Evolutionary conservation across 1,139 yeast species (phyloP).

Genomic region (Komagataea norvegica): DNA sequence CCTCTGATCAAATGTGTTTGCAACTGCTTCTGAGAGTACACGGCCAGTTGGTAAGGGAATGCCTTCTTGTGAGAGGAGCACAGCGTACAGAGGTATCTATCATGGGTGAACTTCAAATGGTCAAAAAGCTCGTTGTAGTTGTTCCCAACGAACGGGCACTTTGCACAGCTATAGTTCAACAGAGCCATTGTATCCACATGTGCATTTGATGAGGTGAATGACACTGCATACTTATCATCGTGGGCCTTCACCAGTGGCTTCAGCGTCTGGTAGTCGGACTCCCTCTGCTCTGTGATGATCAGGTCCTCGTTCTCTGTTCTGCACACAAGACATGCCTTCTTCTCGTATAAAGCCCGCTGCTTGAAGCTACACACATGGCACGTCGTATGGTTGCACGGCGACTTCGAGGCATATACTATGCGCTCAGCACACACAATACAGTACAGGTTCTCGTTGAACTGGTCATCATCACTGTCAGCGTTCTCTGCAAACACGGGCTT

Average conservation of each 20-base stretch:
- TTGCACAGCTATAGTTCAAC: constrained; percentile 49
- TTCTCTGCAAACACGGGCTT: constrained; percentile 14
- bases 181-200: constrained; percentile 44
- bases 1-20: constrained; percentile 70
- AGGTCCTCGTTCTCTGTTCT: constrained; percentile 61
- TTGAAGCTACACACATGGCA: constrained; percentile 83
- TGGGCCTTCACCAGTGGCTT: constrained; percentile 30
- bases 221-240: constrained; percentile 44
- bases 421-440: constrained; percentile 86
- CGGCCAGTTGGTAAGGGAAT: constrained; percentile 64
- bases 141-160: constrained; percentile 40
- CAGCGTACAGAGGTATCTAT: constrained; percentile 61
- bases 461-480: constrained; percentile 34
- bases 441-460: constrained; percentile 35
- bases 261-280: constrained; percentile 38
- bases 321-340: constrained; percentile 76
- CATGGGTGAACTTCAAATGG: constrained; percentile 63
- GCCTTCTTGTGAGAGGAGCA: constrained; percentile 75
- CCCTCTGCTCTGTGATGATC: constrained; percentile 51
- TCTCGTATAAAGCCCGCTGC: constrained; percentile 74
- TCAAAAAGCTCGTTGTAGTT: constrained; percentile 56
- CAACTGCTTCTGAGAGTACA: constrained; percentile 59
- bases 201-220: constrained; percentile 46
- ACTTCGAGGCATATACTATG: constrained; percentile 56
- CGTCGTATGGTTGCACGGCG: constrained; percentile 81